Conservation (phyloP, 306 rosid genomes). For the Pueraria montana region DNA sequence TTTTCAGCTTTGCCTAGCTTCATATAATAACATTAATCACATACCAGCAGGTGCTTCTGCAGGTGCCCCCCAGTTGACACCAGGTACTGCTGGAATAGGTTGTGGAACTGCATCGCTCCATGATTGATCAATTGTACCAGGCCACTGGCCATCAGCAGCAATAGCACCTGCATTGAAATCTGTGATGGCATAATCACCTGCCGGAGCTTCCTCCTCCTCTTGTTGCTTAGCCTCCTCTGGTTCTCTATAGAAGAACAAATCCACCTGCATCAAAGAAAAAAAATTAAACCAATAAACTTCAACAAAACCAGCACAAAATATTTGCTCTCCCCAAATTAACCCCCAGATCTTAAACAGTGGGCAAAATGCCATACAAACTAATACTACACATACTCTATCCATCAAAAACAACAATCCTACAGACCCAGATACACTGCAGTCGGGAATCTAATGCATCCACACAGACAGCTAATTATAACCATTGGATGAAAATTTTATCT, state of each 20-base stretch:
- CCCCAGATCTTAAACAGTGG: background rate
- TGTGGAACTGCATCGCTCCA: slow-evolving; percentile 54
- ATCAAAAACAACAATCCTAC: background rate
- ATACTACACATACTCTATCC: background rate
- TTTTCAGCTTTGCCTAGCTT: too few relatives aligned
- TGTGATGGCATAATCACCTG: slow-evolving; percentile 63
- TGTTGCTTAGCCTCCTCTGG: slow-evolving; percentile 83
- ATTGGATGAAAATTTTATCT: too few relatives aligned
- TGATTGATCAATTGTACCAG: slow-evolving; percentile 47
- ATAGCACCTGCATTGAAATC: slow-evolving; percentile 55
- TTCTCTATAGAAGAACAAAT: slow-evolving; percentile 88
- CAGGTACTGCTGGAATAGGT: slow-evolving; percentile 56
- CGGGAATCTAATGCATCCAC: too few relatives aligned
- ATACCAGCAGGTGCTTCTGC: slow-evolving; percentile 29
- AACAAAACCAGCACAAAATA: slow-evolving; percentile 47
- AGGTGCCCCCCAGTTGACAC: slow-evolving; percentile 50
- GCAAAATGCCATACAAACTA: background rate
- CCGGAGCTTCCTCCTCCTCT: slow-evolving; percentile 79
- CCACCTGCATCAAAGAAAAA: slow-evolving; percentile 64
- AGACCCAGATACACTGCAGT: background rate
- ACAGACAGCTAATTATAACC: too few relatives aligned
- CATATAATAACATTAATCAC: background rate
- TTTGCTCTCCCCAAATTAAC: background rate
- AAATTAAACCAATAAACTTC: slow-evolving; percentile 7
- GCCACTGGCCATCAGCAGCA: slow-evolving; percentile 56